These are phyloP conservation scores for Thielaviopsis euricoi DNA, from an alignment of 2,329 filamentous ascomycete genomes.

Conservation along the genomic window DNA sequence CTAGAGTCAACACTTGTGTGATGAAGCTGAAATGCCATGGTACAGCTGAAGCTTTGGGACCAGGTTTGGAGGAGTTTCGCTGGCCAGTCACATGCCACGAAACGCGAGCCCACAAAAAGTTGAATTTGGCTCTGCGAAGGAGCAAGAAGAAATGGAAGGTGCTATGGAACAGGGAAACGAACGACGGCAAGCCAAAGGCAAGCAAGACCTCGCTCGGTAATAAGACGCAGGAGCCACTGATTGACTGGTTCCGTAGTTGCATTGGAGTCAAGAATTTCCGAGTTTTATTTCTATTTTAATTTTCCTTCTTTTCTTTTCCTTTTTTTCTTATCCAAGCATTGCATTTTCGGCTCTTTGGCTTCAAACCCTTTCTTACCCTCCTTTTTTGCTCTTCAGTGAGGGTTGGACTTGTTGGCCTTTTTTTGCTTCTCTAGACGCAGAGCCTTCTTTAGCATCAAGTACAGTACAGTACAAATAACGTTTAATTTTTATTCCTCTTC, in stretches of 20 bases:
- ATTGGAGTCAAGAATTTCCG: too few relatives aligned
- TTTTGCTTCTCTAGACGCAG: background rate
- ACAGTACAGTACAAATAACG: background rate
- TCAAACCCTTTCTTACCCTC: background rate
- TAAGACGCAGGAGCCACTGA: too few relatives aligned
- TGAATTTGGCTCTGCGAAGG: background rate
- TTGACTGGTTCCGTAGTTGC: background rate
- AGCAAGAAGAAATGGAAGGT: too few relatives aligned
- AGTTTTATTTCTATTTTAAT: background rate
- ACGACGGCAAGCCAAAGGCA: too few relatives aligned
- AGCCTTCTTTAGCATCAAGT: background rate
- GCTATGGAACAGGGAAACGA: too few relatives aligned
- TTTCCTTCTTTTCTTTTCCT: background rate
- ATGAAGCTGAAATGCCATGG: too few relatives aligned
- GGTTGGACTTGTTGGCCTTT: background rate
- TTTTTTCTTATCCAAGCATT: background rate
- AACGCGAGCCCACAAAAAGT: background rate
- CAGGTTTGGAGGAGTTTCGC: too few relatives aligned
- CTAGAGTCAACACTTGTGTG: too few relatives aligned
- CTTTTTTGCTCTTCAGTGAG: background rate
- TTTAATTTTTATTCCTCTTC: background rate
- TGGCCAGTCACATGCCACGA: too few relatives aligned
- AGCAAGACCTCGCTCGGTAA: too few relatives aligned
- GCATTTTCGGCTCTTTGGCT: background rate
- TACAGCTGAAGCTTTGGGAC: too few relatives aligned